Evolutionary conservation across 2,329 filamentous ascomycete species (phyloP).

Genomic region (Pseudopyrenochaeta lycopersici): DNA sequence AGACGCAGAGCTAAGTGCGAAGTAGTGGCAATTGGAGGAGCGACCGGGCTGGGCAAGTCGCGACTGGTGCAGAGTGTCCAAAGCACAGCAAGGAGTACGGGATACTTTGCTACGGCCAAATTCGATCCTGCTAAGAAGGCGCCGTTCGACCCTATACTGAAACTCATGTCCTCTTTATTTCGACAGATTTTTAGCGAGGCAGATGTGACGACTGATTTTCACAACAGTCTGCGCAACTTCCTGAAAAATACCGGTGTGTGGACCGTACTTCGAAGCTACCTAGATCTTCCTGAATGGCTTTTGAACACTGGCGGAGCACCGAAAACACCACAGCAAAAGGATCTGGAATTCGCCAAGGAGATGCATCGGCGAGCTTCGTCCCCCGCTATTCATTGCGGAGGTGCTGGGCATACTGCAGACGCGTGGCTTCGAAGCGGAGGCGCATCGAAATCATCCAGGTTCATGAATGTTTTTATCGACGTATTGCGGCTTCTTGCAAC

Average conservation of each 20-base stretch:
- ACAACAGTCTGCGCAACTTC: constrained; percentile 64
- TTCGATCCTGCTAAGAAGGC: constrained; percentile 67
- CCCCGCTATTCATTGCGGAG: constrained; percentile 48
- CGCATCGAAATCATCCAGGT: constrained; percentile 67
- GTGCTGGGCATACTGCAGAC: constrained; percentile 48
- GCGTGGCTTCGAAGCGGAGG: constrained; percentile 58
- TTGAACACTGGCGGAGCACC: constrained; percentile 39
- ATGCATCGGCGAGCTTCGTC: constrained; percentile 39
- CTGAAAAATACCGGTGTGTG: constrained; percentile 64
- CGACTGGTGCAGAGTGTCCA: constrained; percentile 68
- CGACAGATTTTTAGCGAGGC: constrained; percentile 72
- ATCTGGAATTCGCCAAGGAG: constrained; percentile 23
- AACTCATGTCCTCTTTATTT: constrained; percentile 68
- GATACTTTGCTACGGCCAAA: constrained; percentile 68
- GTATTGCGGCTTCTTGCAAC: constrained; percentile 82
- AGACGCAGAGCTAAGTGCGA: constrained; percentile 66
- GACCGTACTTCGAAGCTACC: constrained; percentile 63
- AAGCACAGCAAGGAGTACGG: constrained; percentile 62
- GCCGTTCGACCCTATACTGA: constrained; percentile 69
- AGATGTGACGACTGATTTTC: constrained; percentile 69
- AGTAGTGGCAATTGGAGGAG: constrained; percentile 65
- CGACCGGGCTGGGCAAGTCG: constrained; percentile 68
- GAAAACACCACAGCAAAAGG: constrained; percentile 36
- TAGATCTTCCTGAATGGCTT: constrained; percentile 75
- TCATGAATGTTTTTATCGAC: constrained; percentile 89